These are phyloP conservation scores for Atkinsonella hypoxylon DNA, from an alignment of 2,329 filamentous ascomycete genomes.

Conservation along the genomic window DNA sequence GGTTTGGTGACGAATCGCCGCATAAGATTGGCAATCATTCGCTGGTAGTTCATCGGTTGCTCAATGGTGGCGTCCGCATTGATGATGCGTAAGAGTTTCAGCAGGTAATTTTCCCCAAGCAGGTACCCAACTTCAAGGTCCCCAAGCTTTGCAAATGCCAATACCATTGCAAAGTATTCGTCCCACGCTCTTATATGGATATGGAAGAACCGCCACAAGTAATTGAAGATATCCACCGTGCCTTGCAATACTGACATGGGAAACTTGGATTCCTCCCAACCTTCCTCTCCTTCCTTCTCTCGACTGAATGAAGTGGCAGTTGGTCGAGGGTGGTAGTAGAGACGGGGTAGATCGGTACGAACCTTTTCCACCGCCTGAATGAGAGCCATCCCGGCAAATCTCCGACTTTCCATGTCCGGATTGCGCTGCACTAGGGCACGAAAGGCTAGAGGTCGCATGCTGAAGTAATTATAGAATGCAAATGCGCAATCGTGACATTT, in stretches of 20 bases:
- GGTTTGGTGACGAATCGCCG: constrained; percentile 38
- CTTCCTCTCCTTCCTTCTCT: constrained; percentile 18
- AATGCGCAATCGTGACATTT: constrained; percentile 41
- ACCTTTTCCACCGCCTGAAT: constrained; percentile 40
- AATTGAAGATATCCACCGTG: constrained; percentile 35
- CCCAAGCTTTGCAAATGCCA: constrained; percentile 53
- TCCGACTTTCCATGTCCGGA: constrained; percentile 43
- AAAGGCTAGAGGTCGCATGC: constrained; percentile 41
- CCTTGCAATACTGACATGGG: constrained; percentile 16
- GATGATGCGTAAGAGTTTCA: constrained; percentile 46
- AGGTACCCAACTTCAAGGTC: constrained; percentile 44
- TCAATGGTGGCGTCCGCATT: constrained; percentile 43
- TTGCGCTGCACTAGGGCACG: constrained; percentile 53
- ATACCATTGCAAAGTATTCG: constrained; percentile 61
- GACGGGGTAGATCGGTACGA: constrained; percentile 31
- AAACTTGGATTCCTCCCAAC: constrained; percentile 9
- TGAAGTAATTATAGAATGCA: constrained; percentile 50
- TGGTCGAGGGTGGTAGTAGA: constrained; percentile 27
- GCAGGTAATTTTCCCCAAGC: constrained; percentile 49
- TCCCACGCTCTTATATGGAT: constrained; percentile 55
- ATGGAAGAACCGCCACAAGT: constrained; percentile 53
- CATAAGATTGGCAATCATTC: constrained; percentile 39
- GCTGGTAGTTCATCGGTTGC: constrained; percentile 41
- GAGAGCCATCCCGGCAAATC: constrained; percentile 38
- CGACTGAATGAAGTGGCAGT: constrained; percentile 3